These are phyloP conservation scores for Ophiosphaerella narmari DNA, from an alignment of 2,329 filamentous ascomycete species.

Conservation along the genomic window DNA sequence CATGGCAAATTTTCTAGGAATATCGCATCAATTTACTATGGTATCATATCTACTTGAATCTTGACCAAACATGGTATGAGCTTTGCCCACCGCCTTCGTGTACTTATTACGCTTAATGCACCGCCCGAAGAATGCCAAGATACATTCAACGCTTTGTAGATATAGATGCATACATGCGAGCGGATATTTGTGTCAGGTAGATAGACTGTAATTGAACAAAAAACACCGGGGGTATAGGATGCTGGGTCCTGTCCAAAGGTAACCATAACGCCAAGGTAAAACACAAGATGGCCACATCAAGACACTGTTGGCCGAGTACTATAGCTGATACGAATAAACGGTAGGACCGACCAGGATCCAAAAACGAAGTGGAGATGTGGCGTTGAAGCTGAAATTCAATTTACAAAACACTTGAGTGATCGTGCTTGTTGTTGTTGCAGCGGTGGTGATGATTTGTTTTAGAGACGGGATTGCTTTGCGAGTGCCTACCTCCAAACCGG, in stretches of 20 bases:
- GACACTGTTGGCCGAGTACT: conserved; percentile 6
- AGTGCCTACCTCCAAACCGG: conserved; percentile 31
- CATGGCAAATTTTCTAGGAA: no score
- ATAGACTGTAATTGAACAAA: not conserved
- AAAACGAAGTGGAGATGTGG: conserved; percentile 11
- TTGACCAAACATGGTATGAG: not conserved
- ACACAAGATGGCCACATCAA: conserved; percentile 3
- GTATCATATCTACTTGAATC: not conserved
- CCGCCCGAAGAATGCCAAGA: no score
- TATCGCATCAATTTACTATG: not conserved
- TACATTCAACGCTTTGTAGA: no score
- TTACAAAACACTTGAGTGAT: not conserved
- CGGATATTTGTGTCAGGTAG: not conserved
- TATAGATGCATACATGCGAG: not conserved
- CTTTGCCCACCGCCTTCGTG: not conserved
- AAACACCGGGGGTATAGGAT: conserved; percentile 33
- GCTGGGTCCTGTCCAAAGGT: conserved; percentile 22
- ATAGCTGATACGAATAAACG: conserved; percentile 17
- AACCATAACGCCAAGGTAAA: conserved; percentile 16
- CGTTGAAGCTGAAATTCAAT: not conserved
- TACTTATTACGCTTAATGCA: not conserved
- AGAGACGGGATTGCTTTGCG: conserved; percentile 12
- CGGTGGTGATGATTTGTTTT: not conserved
- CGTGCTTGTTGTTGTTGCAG: not conserved
- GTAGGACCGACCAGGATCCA: conserved; percentile 22